phyloP scores from a whole-genome alignment of 441 rosid genomes.

The Bocquillonia castaneifolia region DNA sequence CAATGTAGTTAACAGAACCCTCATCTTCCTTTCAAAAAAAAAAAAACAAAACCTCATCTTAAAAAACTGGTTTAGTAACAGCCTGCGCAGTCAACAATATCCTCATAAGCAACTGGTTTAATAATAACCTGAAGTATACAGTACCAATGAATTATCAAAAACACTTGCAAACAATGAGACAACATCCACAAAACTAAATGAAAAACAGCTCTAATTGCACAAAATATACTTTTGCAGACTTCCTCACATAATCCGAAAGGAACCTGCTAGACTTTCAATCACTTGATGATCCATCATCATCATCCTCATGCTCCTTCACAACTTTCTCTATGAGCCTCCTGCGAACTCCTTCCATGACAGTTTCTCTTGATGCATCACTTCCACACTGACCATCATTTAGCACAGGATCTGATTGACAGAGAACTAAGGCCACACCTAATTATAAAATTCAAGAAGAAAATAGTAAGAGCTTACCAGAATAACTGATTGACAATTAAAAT shows the following conservation, averaged over 20 bases:
- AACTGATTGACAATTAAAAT: not conserved
- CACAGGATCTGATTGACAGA: conserved; percentile 89
- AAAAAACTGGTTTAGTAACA: not conserved
- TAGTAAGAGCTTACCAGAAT: not conserved
- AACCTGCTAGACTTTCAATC: conserved; percentile 44
- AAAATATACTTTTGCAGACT: not conserved
- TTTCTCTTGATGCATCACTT: conserved; percentile 65
- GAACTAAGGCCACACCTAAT: conserved; percentile 87
- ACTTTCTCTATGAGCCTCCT: conserved; percentile 80
- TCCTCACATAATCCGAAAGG: not conserved
- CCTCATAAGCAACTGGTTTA: too few species aligned
- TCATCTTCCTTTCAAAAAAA: too few species aligned
- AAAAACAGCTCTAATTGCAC: not conserved
- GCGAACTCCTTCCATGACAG: conserved; percentile 80
- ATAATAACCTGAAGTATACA: too few species aligned
- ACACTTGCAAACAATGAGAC: too few species aligned
- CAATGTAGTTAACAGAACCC: too few species aligned
- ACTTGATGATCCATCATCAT: conserved; percentile 72
- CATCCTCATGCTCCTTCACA: conserved; percentile 76
- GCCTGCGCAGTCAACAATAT: not conserved
- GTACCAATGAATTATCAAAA: too few species aligned
- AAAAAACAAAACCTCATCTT: not conserved
- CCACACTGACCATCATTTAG: conserved; percentile 87
- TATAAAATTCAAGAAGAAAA: conserved; percentile 7
- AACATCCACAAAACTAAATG: conserved; percentile 2